Base-by-base conservation (phyloP, 306 rosid genomes). In the Quercus wislizeni region DNA sequence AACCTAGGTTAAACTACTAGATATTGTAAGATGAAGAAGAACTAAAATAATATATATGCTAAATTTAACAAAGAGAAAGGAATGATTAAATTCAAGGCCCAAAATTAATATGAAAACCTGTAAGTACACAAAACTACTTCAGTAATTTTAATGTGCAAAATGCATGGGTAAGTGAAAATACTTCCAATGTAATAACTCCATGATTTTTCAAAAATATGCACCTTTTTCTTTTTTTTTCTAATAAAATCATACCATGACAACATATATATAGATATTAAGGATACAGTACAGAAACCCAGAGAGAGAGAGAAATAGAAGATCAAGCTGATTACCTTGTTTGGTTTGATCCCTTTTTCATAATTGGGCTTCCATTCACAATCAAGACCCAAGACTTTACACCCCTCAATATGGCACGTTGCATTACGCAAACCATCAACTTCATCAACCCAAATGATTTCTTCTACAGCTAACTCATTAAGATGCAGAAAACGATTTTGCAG, bases 341-440 rank as follows among this genome's bases (percentile, higher is more conserved):
- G 96, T 81, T 85, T 86, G 85, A 87, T 61, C 38, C 97, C 96
- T 82, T 93, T 96, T 63, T 85, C 79, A 76, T 83, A 87, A 82
- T 96, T 96, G 55, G 98, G 99, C 82, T 96, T 93, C 99, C 99
- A 96, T 87, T 96, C 99, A 88, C 98, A 96, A 77, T 96, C 99
- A 78, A 96, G 61, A 54, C 98, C 99, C n/a, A 93, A 74, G 74
- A 96, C 90, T 88, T 91, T 93, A 82, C 86, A 89, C 59, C 77
- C 91, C 85, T 93, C 98, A 70, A 93, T 78, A 59, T 86, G 92
- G 74, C 86, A 74, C 59, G 90, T 90, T 18, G 96, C 97, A 83
- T 82, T 86, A 12, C 38, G 79, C 83, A 96, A 86, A 74, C 86
- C 82, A 72, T 88, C 90, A 76, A 72, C 89, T 49, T 88, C 90